Conservation (phyloP, 192 early-diverging fungal species). For the Podila epicladia region DNA sequence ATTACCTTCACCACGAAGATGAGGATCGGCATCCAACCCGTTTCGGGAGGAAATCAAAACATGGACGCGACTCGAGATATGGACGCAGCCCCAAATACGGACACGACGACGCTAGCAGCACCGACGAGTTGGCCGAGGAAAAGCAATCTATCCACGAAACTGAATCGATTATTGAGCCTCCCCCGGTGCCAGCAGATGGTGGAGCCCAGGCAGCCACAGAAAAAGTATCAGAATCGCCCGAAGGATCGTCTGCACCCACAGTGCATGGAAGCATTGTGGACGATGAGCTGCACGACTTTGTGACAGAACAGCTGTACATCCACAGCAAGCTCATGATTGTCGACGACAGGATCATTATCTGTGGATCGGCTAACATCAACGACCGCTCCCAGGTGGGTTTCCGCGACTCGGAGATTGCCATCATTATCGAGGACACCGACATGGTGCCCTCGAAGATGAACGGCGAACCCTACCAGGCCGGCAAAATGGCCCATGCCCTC, state of each 20-base stretch:
- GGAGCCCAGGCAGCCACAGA: neutral
- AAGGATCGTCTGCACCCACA: neutral
- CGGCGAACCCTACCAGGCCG: constrained; percentile 74
- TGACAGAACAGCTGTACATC: constrained; percentile 88
- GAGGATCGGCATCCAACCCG: neutral
- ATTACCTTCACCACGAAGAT: neutral
- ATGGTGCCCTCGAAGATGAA: constrained; percentile 76
- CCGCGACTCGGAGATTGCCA: constrained; percentile 90
- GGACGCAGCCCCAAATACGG: too few relatives aligned
- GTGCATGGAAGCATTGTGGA: constrained; percentile 17
- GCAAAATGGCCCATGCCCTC: constrained; percentile 75
- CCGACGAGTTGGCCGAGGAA: neutral
- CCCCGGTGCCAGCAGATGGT: neutral
- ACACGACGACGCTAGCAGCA: neutral
- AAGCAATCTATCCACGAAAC: neutral
- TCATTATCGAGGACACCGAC: constrained; percentile 82
- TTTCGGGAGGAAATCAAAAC: neutral
- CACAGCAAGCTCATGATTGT: constrained; percentile 91
- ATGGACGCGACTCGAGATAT: too few relatives aligned
- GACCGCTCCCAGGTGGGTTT: constrained; percentile 88
- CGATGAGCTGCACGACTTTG: constrained; percentile 53
- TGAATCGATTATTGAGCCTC: constrained; percentile 26
- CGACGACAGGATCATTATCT: constrained; percentile 84
- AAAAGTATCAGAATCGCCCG: neutral
- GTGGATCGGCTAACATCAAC: constrained; percentile 90